Percentiles rank a stretch among this genome's conserved stretches.
These are phyloP conservation scores for Fusarium pininemorale DNA, from an alignment of 2,329 filamentous ascomycete species.

Conservation along the genomic window DNA sequence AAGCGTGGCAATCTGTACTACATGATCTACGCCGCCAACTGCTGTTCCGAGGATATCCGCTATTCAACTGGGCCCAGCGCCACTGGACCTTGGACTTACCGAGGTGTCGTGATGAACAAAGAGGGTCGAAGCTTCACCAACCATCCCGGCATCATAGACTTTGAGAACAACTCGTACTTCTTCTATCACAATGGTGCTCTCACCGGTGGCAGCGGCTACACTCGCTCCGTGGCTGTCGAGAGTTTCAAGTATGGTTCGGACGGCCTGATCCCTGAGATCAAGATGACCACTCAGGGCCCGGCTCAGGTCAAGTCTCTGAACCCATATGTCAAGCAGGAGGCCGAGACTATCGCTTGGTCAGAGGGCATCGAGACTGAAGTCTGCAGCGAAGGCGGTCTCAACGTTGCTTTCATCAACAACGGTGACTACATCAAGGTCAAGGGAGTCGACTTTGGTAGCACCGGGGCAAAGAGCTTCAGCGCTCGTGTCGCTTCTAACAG, in stretches of 20 bases:
- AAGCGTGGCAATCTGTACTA: slow-evolving; percentile 50
- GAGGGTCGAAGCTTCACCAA: slow-evolving; percentile 12
- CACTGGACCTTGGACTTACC: slow-evolving; percentile 11
- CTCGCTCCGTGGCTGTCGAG: neutral
- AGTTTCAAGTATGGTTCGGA: slow-evolving; percentile 4
- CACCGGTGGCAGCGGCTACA: neutral
- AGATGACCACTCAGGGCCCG: neutral
- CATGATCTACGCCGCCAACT: slow-evolving; percentile 51
- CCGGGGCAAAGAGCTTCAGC: neutral
- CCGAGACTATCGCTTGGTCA: slow-evolving; percentile 7
- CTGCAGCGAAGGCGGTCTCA: neutral
- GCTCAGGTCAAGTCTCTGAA: neutral
- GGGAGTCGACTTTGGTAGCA: neutral
- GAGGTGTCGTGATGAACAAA: neutral
- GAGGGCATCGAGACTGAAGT: slow-evolving; percentile 5
- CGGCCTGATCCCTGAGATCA: neutral
- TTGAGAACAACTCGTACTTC: slow-evolving; percentile 2
- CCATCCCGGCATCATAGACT: slow-evolving; percentile 2
- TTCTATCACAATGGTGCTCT: slow-evolving; percentile 15
- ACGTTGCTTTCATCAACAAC: neutral
- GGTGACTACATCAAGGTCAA: slow-evolving; percentile 17
- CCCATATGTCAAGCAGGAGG: neutral
- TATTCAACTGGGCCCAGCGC: slow-evolving; percentile 7
- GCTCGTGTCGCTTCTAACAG: neutral
- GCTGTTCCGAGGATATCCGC: slow-evolving; percentile 9